These are phyloP conservation scores for Penicillium verhagenii DNA, from an alignment of 495 filamentous ascomycete genomes.

Conservation along the genomic window DNA sequence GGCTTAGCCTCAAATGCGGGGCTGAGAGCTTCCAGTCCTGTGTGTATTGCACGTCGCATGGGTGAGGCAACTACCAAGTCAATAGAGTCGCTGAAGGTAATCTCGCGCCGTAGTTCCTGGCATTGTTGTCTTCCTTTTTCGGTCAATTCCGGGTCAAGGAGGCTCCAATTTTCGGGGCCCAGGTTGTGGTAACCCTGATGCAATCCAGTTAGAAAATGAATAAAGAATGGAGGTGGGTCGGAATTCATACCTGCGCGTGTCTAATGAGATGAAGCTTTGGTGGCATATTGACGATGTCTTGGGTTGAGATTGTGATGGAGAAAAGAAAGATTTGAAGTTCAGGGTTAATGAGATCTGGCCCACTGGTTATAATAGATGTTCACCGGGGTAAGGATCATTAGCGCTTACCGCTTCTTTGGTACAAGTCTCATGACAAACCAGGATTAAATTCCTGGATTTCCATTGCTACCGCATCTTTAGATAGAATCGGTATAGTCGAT, in stretches of 20 bases:
- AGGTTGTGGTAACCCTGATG: conserved; percentile 75
- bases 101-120: conserved; percentile 47
- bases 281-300: conserved; percentile 13
- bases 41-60: conserved; percentile 70
- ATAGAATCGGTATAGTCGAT: too few relatives aligned
- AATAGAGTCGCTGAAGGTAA: conserved; percentile 56
- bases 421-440: neutral
- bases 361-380: neutral
- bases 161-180: conserved; percentile 52
- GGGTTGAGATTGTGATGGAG: neutral
- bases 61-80: conserved; percentile 72
- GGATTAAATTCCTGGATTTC: neutral
- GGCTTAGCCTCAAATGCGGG: conserved; percentile 16
- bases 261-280: conserved; percentile 38
- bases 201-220: conserved; percentile 12
- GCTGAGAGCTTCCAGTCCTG: conserved; percentile 62
- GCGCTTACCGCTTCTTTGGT: neutral
- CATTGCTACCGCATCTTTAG: too few relatives aligned
- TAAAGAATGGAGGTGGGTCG: neutral
- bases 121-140: conserved; percentile 67
- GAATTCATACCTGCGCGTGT: conserved; percentile 33
- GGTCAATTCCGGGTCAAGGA: conserved; percentile 71
- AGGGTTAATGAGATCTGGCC: neutral
- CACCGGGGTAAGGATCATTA: neutral
- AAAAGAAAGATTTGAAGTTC: neutral